phyloP scores from a whole-genome alignment of 2,329 filamentous ascomycete species.

The Ophiostoma perfectum region DNA sequence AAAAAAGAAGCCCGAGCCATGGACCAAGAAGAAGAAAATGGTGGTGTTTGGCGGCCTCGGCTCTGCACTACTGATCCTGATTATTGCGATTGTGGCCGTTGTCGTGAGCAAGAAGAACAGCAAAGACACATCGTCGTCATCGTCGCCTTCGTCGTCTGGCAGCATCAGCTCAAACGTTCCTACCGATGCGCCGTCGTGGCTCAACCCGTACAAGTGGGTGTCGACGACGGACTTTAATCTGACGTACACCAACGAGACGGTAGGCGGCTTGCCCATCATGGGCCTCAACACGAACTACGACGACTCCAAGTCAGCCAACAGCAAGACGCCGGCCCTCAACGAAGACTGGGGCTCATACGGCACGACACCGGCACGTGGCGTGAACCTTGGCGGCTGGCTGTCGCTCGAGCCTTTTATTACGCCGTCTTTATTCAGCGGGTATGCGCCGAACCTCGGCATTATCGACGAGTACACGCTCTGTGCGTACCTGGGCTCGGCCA shows the following conservation, averaged over 20 bases:
- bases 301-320: constrained; percentile 71
- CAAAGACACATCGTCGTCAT: constrained; percentile 23
- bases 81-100: constrained; percentile 64
- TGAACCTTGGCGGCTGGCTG: constrained; percentile 93
- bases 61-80: constrained; percentile 53
- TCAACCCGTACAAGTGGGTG: constrained; percentile 90
- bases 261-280: constrained; percentile 87
- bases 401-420: constrained; percentile 93
- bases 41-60: constrained; percentile 53
- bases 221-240: constrained; percentile 88
- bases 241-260: constrained; percentile 79
- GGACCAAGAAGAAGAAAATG: constrained; percentile 51
- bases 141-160: constrained; percentile 45
- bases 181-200: constrained; percentile 60
- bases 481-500: constrained; percentile 59
- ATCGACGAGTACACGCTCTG: constrained; percentile 86
- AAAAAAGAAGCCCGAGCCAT: constrained; percentile 24
- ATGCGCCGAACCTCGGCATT: constrained; percentile 58
- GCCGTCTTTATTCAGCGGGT: constrained; percentile 72
- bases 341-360: constrained; percentile 72
- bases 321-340: constrained; percentile 71
- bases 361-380: constrained; percentile 73
- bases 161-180: constrained; percentile 47
- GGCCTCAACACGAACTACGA: constrained; percentile 82
- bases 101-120: constrained; percentile 56